Conservation (phyloP, 1,139 yeast genomes). For the Pichia norvegensis region DNA sequence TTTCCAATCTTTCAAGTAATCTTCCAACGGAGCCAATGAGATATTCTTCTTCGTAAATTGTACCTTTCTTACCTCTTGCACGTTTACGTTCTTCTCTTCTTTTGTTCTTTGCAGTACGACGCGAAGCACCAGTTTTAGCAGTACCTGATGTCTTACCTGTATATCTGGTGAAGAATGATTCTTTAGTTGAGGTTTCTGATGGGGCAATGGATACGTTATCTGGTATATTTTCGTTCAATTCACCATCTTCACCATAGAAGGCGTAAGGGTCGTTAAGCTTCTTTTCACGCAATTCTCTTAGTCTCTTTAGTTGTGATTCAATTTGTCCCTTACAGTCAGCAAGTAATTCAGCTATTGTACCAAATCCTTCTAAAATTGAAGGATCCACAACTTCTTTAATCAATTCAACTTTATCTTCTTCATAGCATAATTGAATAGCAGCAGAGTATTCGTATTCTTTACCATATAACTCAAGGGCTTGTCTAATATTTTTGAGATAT, state of each 20-base stretch:
- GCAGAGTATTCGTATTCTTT: slow-evolving; percentile 68
- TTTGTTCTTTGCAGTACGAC: slow-evolving; percentile 83
- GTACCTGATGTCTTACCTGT: slow-evolving; percentile 95
- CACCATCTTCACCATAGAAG: slow-evolving; percentile 59
- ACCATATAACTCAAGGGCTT: slow-evolving; percentile 62
- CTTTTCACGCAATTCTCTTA: slow-evolving; percentile 77
- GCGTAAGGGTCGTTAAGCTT: slow-evolving; percentile 79
- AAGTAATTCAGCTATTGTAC: slow-evolving; percentile 73
- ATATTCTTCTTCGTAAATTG: slow-evolving; percentile 95
- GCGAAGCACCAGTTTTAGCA: slow-evolving; percentile 91
- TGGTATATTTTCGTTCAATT: slow-evolving; percentile 60
- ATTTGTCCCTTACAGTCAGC: slow-evolving; percentile 90
- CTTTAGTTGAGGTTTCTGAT: slow-evolving; percentile 86
- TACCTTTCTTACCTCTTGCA: slow-evolving; percentile 96
- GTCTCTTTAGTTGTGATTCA: slow-evolving; percentile 70
- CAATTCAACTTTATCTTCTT: slow-evolving; percentile 37
- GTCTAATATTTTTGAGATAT: slow-evolving; percentile 52
- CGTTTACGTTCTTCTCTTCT: slow-evolving; percentile 93
- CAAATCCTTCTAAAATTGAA: slow-evolving; percentile 80
- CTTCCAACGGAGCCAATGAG: slow-evolving; percentile 83
- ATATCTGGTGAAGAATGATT: slow-evolving; percentile 88
- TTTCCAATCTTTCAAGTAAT: slow-evolving; percentile 70
- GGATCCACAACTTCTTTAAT: slow-evolving; percentile 58
- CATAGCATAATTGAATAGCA: slow-evolving; percentile 60
- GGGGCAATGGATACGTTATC: slow-evolving; percentile 95